Evolutionary conservation across 2,329 filamentous ascomycete genomes (phyloP), one percentile per base, ranked within the genome.

Genomic region (Alternaria sp.): DNA sequence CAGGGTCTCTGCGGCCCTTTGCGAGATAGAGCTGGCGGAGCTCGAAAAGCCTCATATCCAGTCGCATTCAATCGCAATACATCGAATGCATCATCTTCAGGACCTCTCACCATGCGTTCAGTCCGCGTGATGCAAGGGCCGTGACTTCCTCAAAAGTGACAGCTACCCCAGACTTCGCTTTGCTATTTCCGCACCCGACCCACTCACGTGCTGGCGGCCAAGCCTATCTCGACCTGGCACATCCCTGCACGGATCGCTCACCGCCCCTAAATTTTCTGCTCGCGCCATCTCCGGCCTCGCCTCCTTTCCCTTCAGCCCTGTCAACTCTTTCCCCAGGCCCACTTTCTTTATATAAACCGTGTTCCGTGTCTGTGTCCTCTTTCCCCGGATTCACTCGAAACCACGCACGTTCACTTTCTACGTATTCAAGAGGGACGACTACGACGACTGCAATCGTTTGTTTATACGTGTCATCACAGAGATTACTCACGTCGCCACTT

Each of bases 181-280:
- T 40, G 11, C 26, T 40, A 40, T 19, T 32, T 52, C 44, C 21
- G 47, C 30, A 6, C 6, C 19, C 3, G 28, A 44, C 51, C 54
- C 55, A 44, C 50, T 47, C 21, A 21, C 17, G 19, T 44, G 51
- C 46, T 25, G 36, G 36, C n/a, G 15, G 58, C 52, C 64, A 63
- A 61, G 50, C 36, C 30, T 40, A 23, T 26, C 30, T 44, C 23
- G 25, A 26, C 59, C 23, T 21, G 36, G 55, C 40, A 36, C 21
- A 55, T 23, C 60, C 62, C 54, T 61, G 64, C 66, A 68, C 60
- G 60, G 64, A 65, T 61, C 66, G 44, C 66, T 67, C 59, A 67
- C 66, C 64, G 68, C 68, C 67, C 67, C 59, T 59, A 51, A 62
- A 62, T 47, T 52, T 59, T 59, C 43, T 63, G 30, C 46, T 44